Evolutionary conservation across 2,329 filamentous ascomycete genomes (phyloP).

Genomic region (Sporothrix pallida): DNA sequence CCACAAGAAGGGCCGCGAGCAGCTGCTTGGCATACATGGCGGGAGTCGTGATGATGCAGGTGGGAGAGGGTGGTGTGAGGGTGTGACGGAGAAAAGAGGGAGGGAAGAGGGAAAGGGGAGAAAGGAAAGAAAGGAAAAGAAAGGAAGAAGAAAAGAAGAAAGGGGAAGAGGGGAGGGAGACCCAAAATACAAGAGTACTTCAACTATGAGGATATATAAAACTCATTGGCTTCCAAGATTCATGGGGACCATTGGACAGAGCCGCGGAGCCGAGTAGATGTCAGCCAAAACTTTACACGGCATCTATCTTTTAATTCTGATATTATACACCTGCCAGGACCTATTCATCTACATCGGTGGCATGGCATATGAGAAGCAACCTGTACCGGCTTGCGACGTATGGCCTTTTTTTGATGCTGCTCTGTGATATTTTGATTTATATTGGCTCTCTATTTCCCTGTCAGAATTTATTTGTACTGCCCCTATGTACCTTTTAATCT

Average conservation of each 20-base stretch:
- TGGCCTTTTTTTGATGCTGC: background rate
- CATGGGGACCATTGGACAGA: background rate
- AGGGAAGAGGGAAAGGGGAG: background rate
- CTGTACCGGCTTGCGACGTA: background rate
- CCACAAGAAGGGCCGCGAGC: slow-evolving; percentile 32
- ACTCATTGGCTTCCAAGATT: background rate
- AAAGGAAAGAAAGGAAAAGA: background rate
- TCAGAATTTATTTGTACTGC: background rate
- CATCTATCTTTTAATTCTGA: background rate
- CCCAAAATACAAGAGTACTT: background rate
- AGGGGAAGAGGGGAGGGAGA: background rate
- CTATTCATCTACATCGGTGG: background rate
- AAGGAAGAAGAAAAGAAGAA: background rate
- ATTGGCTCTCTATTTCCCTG: background rate
- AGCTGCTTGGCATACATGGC: slow-evolving; percentile 31
- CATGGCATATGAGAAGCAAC: background rate
- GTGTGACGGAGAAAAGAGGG: background rate
- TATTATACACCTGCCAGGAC: background rate
- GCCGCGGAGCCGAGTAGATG: slow-evolving; percentile 25
- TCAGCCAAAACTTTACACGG: background rate
- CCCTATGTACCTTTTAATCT: background rate
- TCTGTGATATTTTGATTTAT: background rate
- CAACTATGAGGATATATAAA: background rate
- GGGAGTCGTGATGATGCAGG: slow-evolving; percentile 3
- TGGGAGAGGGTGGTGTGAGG: background rate